These are phyloP conservation scores for Pelargonium cotyledonis DNA, from an alignment of 441 rosid genomes.

Conservation along the genomic window DNA sequence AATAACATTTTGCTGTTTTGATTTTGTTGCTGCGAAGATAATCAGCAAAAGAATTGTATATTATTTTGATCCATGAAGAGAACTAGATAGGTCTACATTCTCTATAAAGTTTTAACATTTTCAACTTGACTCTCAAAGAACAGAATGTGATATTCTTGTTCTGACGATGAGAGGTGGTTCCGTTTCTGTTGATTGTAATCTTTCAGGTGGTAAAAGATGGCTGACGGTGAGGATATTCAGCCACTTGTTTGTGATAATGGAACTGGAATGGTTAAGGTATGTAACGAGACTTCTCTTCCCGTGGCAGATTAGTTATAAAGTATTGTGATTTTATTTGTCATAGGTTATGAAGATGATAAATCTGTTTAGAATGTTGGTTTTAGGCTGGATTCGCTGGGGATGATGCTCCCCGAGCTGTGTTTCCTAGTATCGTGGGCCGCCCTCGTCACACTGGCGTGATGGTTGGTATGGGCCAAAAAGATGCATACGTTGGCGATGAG, in stretches of 20 bases:
- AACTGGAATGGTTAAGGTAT: slow-evolving; percentile 72
- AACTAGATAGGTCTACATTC: too few species aligned
- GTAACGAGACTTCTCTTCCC: background rate
- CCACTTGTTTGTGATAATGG: slow-evolving; percentile 74
- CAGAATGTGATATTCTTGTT: too few species aligned
- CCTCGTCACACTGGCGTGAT: slow-evolving; percentile 94
- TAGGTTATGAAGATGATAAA: background rate
- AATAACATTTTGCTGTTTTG: too few species aligned
- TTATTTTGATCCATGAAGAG: too few species aligned
- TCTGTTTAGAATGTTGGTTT: slow-evolving; percentile 8
- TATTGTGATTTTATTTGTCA: background rate
- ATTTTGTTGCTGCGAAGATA: too few species aligned
- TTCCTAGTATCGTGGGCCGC: slow-evolving; percentile 91
- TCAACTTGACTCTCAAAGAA: too few species aligned
- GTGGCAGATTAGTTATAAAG: too few species aligned
- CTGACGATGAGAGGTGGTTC: too few species aligned
- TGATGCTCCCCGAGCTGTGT: slow-evolving; percentile 90
- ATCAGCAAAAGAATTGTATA: too few species aligned
- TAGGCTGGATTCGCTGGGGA: slow-evolving; percentile 97
- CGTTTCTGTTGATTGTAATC: too few species aligned
- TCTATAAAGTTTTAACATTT: too few species aligned
- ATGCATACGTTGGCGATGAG: too few species aligned
- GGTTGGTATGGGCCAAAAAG: slow-evolving; percentile 73
- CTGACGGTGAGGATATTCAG: slow-evolving; percentile 58
- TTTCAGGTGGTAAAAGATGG: slow-evolving; percentile 44